phyloP scores from a whole-genome alignment of 1,139 yeast genomes.

The Lodderomyces metapsilosis region DNA sequence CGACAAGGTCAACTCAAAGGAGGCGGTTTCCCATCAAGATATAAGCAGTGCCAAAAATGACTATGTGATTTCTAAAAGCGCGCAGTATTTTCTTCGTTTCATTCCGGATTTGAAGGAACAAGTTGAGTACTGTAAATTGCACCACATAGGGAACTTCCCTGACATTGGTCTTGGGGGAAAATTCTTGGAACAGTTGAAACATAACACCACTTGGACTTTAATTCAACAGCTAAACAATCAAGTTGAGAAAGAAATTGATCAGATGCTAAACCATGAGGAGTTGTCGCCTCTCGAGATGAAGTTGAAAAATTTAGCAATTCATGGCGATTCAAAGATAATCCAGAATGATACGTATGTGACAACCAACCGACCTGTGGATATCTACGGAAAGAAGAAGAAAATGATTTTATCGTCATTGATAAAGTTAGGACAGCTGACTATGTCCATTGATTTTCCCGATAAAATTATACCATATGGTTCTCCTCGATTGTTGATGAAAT shows the following conservation, averaged over 20 bases:
- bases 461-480: slow-evolving; percentile 38
- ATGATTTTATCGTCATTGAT: slow-evolving; percentile 34
- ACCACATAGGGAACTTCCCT: slow-evolving; percentile 23
- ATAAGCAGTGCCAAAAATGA: slow-evolving; percentile 36
- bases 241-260: slow-evolving; percentile 40
- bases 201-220: slow-evolving; percentile 34
- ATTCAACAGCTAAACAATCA: slow-evolving; percentile 26
- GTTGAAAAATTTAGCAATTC: slow-evolving; percentile 27
- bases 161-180: slow-evolving; percentile 38
- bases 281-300: slow-evolving; percentile 32
- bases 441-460: slow-evolving; percentile 35
- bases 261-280: slow-evolving; percentile 26
- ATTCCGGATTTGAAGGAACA: slow-evolving; percentile 39
- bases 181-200: slow-evolving; percentile 26
- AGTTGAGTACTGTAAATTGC: slow-evolving; percentile 24
- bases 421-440: slow-evolving; percentile 35
- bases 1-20: slow-evolving; percentile 32
- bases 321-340: slow-evolving; percentile 9
- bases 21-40: slow-evolving; percentile 34
- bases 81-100: slow-evolving; percentile 41
- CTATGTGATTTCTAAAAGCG: slow-evolving; percentile 36
- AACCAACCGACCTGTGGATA: slow-evolving; percentile 16
- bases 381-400: slow-evolving; percentile 42
- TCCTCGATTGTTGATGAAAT: slow-evolving; percentile 38
- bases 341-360: neutral